phyloP scores from a whole-genome alignment of 106 monocot species.

The Cymbidium sinense region DNA sequence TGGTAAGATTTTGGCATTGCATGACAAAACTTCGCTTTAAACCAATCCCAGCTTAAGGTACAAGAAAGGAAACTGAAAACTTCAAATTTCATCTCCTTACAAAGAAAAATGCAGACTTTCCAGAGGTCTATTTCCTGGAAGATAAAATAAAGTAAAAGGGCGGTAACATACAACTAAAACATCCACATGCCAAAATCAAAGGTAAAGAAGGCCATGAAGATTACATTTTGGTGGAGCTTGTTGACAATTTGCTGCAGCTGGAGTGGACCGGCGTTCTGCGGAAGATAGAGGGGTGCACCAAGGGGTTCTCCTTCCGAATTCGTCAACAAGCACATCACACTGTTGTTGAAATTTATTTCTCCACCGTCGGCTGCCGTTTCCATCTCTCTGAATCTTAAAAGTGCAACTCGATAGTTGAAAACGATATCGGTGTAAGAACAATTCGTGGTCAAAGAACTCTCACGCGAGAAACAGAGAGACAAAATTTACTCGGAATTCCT shows the following conservation, averaged over 20 bases:
- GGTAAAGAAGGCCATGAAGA: background rate
- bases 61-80: background rate
- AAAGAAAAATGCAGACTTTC: background rate
- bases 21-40: background rate
- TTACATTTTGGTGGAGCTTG: slow-evolving; percentile 78
- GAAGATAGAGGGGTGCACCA: slow-evolving; percentile 62
- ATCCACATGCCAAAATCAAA: background rate
- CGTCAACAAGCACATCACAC: slow-evolving; percentile 66
- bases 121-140: background rate
- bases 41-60: background rate
- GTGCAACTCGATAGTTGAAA: background rate
- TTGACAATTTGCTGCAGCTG: slow-evolving; percentile 95
- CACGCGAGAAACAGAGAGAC: too few species aligned
- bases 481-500: too few species aligned
- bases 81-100: background rate
- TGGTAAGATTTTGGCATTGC: too few species aligned
- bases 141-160: background rate
- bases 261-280: slow-evolving; percentile 54
- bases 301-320: slow-evolving; percentile 73
- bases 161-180: background rate
- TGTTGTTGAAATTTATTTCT: slow-evolving; percentile 14
- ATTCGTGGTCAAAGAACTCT: too few species aligned
- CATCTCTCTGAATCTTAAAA: background rate
- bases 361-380: background rate
- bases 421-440: background rate